A percentile compares a stretch with the other conserved stretches of the same genome.
These are phyloP conservation scores for Smallanthus sonchifolius DNA, from an alignment of 129 eudicot genomes.

Conservation along the genomic window DNA sequence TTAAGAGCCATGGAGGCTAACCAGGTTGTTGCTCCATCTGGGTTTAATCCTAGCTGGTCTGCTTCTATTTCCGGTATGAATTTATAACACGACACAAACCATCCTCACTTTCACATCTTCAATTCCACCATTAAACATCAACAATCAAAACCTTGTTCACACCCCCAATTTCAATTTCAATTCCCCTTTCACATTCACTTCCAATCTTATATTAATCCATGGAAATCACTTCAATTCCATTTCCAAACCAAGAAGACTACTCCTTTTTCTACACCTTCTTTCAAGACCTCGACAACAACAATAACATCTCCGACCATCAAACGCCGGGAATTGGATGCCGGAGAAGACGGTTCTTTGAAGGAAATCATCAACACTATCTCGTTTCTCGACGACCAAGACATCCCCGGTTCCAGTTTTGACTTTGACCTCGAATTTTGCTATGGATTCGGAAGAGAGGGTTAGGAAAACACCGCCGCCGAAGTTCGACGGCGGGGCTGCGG, in stretches of 20 bases:
- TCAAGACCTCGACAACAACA: conserved; percentile 48
- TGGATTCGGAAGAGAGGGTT: conserved; percentile 13
- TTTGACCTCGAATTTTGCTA: conserved; percentile 16
- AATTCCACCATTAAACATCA: background rate
- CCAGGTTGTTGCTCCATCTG: conserved; percentile 18
- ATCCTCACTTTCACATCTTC: conserved; percentile 4
- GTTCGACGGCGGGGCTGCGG: conserved; percentile 6
- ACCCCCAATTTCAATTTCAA: too few species aligned
- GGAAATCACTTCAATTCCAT: conserved; percentile 52
- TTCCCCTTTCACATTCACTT: conserved; percentile 17
- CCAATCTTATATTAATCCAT: conserved; percentile 22
- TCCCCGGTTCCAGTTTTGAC: background rate
- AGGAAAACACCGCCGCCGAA: conserved; percentile 21
- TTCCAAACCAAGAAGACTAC: conserved; percentile 48
- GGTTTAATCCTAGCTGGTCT: conserved; percentile 28
- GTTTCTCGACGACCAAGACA: conserved; percentile 4
- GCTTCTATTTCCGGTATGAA: conserved; percentile 42
- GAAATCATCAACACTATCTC: conserved; percentile 25
- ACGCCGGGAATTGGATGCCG: conserved; percentile 22
- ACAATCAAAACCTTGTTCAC: conserved; percentile 15
- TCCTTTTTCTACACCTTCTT: conserved; percentile 39
- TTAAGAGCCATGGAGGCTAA: conserved; percentile 39
- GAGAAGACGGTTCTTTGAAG: conserved; percentile 6
- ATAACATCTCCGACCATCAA: background rate
- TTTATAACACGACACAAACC: background rate